Conservation (phyloP, 305 asterid genomes). For the Solanum aculeatissimum region DNA sequence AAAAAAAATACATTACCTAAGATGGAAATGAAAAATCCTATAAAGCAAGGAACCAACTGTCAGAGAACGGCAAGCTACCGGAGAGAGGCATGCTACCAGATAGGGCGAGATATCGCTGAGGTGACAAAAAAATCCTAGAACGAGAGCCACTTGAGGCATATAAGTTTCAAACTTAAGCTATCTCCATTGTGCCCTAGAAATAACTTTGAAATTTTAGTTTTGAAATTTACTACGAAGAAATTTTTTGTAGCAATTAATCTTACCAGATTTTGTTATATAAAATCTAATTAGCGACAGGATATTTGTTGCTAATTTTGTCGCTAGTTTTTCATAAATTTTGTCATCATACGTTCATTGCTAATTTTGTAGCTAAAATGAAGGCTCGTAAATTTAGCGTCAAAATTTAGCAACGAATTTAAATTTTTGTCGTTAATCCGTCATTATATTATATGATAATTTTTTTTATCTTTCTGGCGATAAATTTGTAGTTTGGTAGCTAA, state of each 20-base stretch:
- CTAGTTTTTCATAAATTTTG: background rate
- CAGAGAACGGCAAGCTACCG: too few relatives aligned
- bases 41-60: too few relatives aligned
- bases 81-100: too few relatives aligned
- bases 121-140: too few relatives aligned
- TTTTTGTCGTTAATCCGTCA: background rate
- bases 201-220: too few relatives aligned
- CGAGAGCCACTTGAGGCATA: too few relatives aligned
- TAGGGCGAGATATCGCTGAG: too few relatives aligned
- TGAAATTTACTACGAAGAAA: background rate
- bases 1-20: too few relatives aligned
- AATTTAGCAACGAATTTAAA: background rate
- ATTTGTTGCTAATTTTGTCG: background rate
- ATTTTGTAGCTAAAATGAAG: background rate
- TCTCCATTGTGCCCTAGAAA: too few relatives aligned
- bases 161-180: too few relatives aligned
- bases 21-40: too few relatives aligned
- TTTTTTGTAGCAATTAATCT: background rate
- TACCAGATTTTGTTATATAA: too few relatives aligned
- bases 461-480: background rate
- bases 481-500: background rate
- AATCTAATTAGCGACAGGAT: background rate
- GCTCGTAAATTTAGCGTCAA: background rate
- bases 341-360: background rate
- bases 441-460: background rate